Conservation (phyloP, 306 rosid genomes). For the Trifolium repens region DNA sequence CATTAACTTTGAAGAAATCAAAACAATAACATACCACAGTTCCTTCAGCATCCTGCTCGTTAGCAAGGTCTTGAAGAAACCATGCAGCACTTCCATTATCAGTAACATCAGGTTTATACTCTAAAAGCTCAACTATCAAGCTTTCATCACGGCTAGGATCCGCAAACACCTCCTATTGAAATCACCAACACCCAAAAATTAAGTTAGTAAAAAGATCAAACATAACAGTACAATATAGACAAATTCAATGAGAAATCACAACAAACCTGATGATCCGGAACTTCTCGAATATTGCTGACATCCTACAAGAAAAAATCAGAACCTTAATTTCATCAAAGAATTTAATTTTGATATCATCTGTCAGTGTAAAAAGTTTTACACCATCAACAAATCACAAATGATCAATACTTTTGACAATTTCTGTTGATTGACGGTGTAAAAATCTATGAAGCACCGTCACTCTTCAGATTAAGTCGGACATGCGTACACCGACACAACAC, state of each 20-base stretch:
- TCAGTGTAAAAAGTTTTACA: neutral
- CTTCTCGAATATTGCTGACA: slow-evolving; percentile 76
- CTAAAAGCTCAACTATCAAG: slow-evolving; percentile 82
- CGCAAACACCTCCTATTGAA: slow-evolving; percentile 69
- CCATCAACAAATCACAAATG: neutral
- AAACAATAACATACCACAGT: slow-evolving; percentile 58
- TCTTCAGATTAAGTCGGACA: too few species aligned
- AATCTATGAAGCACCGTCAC: neutral
- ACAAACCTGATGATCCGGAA: slow-evolving; percentile 87
- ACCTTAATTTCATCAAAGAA: slow-evolving; percentile 9
- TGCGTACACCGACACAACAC: too few species aligned
- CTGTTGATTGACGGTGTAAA: neutral
- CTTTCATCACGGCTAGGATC: slow-evolving; percentile 84
- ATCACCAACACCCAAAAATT: slow-evolving; percentile 24
- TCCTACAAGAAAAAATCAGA: slow-evolving; percentile 56
- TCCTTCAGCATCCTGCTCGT: slow-evolving; percentile 80
- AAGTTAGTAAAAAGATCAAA: neutral
- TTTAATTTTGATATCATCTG: too few species aligned
- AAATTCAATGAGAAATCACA: slow-evolving; percentile 5
- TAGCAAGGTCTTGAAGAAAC: slow-evolving; percentile 94
- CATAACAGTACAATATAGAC: slow-evolving; percentile 5
- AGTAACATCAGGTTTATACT: slow-evolving; percentile 66
- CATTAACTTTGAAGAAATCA: slow-evolving; percentile 7
- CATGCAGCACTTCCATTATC: slow-evolving; percentile 83
- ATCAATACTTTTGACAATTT: neutral